These are phyloP conservation scores for Chaetomium tenue DNA, from an alignment of 495 filamentous ascomycete species.

Conservation along the genomic window DNA sequence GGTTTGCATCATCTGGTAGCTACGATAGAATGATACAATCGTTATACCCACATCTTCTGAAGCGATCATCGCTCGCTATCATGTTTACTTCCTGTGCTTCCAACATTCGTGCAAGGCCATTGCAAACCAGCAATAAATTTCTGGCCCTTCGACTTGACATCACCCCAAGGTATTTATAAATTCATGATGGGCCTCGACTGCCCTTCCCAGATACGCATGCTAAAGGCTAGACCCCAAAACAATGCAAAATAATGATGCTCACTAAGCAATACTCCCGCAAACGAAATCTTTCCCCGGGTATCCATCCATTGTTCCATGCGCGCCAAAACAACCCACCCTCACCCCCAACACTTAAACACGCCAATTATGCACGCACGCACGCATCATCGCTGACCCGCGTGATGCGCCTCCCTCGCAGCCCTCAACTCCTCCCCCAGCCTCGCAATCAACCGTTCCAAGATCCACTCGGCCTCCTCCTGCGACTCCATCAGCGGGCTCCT, in stretches of 20 bases:
- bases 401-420: constrained; percentile 20
- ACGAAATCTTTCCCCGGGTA: too few relatives aligned
- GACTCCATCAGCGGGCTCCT: constrained; percentile 70
- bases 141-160: not conserved
- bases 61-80: not conserved
- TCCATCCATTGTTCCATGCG: too few relatives aligned
- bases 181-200: too few relatives aligned
- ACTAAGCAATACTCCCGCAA: too few relatives aligned
- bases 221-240: too few relatives aligned
- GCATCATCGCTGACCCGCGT: not conserved
- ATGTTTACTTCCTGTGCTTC: not conserved
- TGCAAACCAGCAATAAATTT: not conserved
- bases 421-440: constrained; percentile 56
- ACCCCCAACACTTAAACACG: not conserved
- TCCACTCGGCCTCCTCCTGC: constrained; percentile 76
- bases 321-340: not conserved
- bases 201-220: too few relatives aligned
- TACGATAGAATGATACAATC: constrained; percentile 7
- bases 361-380: not conserved
- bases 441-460: constrained; percentile 62
- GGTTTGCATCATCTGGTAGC: constrained; percentile 1
- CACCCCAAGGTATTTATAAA: not conserved
- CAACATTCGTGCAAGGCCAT: not conserved
- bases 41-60: not conserved
- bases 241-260: too few relatives aligned